A percentile compares a stretch with the other conserved stretches of the same genome.
These are phyloP conservation scores for Taphrina betulina DNA, from an alignment of 1,139 yeast genomes.

Conservation along the genomic window DNA sequence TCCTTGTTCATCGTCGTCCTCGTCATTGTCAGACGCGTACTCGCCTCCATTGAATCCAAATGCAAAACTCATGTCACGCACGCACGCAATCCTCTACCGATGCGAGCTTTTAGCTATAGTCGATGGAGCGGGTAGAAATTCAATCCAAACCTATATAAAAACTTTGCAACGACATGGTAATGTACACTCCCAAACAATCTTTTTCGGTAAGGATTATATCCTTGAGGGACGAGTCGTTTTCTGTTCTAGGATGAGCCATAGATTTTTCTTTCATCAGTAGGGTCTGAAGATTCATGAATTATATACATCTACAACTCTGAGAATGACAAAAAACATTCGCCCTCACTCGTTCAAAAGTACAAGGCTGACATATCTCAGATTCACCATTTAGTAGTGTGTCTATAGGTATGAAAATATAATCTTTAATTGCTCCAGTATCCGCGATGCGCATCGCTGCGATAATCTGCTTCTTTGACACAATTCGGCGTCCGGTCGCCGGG, in stretches of 20 bases:
- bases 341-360: too few species aligned
- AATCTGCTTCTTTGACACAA: background rate
- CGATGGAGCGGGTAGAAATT: background rate
- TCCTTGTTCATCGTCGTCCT: background rate
- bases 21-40: slow-evolving; percentile 20
- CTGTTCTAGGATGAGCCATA: background rate
- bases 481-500: background rate
- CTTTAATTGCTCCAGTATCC: too few species aligned
- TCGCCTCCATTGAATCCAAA: slow-evolving; percentile 26
- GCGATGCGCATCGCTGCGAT: background rate
- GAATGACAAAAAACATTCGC: too few species aligned
- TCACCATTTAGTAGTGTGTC: too few species aligned
- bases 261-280: background rate
- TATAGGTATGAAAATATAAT: too few species aligned
- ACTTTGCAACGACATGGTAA: background rate
- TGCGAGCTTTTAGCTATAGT: background rate
- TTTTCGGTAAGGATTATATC: too few species aligned
- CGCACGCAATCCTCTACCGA: background rate
- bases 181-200: background rate
- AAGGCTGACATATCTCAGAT: too few species aligned
- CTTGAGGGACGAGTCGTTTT: background rate
- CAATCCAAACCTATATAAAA: background rate
- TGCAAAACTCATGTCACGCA: slow-evolving; percentile 12
- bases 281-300: background rate
- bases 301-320: too few species aligned